Evolutionary conservation across 148 eudicot species (phyloP).

Genomic region (Heliamphora exappendiculata): DNA sequence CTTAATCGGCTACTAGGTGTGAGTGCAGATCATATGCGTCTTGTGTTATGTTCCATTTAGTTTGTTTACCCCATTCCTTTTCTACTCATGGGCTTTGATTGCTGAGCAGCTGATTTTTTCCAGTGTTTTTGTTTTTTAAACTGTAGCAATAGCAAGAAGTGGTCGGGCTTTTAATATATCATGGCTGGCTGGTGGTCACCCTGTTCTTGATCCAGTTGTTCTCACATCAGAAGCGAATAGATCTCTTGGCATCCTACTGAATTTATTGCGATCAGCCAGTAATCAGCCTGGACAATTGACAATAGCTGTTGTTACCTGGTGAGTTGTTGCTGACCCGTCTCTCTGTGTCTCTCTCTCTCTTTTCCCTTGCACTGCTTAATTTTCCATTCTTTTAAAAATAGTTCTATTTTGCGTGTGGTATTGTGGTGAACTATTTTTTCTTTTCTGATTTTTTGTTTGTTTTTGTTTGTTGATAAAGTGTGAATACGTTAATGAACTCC

Average conservation of each 20-base stretch:
- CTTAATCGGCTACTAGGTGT: background rate
- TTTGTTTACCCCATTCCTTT: background rate
- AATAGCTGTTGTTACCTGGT: conserved; percentile 80
- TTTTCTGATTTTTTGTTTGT: background rate
- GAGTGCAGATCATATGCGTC: background rate
- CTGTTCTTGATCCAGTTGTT: conserved; percentile 52
- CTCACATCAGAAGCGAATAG: conserved; percentile 65
- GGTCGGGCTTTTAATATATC: conserved; percentile 53
- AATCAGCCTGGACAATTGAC: conserved; percentile 67
- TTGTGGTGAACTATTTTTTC: conserved; percentile 11
- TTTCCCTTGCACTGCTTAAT: background rate
- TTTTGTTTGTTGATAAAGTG: background rate
- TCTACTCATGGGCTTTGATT: background rate
- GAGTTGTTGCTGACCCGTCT: conserved; percentile 25
- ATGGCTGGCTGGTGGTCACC: conserved; percentile 64
- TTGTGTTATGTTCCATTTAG: conserved; percentile 9
- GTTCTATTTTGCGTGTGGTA: conserved; percentile 1
- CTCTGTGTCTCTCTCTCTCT: background rate
- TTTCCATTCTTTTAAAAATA: background rate
- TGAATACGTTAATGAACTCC: background rate
- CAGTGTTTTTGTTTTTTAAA: conserved; percentile 14
- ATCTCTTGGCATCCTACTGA: conserved; percentile 39
- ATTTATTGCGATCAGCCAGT: conserved; percentile 51
- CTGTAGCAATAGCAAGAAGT: conserved; percentile 26
- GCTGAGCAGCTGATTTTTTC: background rate